Base-by-base conservation (phyloP, 2,329 filamentous ascomycete genomes). In the Talaromyces sp. region DNA sequence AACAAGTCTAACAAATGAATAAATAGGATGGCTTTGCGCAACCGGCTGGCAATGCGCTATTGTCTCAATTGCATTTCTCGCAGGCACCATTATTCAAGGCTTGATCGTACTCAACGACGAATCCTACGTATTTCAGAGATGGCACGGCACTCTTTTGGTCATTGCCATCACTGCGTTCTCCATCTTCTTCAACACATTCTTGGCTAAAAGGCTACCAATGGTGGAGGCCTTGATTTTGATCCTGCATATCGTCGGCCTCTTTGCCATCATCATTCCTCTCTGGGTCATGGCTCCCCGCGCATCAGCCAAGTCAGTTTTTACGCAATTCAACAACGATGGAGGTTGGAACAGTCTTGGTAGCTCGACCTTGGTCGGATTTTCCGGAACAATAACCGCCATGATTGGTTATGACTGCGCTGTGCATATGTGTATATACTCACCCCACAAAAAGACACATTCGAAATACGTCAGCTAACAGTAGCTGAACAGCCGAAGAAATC, bases 41-140 rank as follows among this genome's bases (percentile, higher is more conserved):
- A 76, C 79, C 45, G 79, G 78, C 19, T 83, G 80, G 81, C 80
- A 83, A 65, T 77, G 76, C 59, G 77, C 79, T 27, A 77, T 81
- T 40, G 79, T 80, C 4, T 76, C 77, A 11, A 78, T 79, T 64
- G 77, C 78, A 19, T 82, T 79, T 71, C 74, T 82, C 13, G 77
- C 78, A 7, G 81, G 78, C 5, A 79, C 75, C 7, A 77, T 80
- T 38, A 79, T 83, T 3, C 80, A 83, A 69, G 81, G 79, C 0
- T 67, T 83, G 8, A 75, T 81, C n/a, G 75, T 79, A 27, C 71
- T 83, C 43, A 82, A 82, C 66, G 70, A 81, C 59, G 22, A 63
- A 11, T 70, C 70, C 1, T 83, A 83, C 67, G 69, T 69, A 15
- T 76, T 76, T 3, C 70, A 81, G 61, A 68, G 74, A 65, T 83